Conservation (phyloP, 163 green algal species). For the Botryococcus braunii region DNA sequence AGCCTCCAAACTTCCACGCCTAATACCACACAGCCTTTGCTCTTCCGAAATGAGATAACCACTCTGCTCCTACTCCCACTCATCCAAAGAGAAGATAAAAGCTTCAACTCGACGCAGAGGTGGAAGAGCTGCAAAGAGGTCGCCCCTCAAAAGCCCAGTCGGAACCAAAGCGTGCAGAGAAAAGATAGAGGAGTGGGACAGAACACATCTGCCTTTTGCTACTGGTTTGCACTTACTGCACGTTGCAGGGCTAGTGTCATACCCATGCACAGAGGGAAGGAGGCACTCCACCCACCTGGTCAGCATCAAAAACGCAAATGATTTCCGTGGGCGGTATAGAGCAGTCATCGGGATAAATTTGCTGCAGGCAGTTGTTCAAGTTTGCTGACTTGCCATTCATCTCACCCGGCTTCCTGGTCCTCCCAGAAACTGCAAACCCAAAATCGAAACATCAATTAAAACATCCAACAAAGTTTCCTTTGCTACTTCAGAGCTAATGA, state of each 20-base stretch:
- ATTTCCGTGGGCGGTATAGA: slow-evolving; percentile 47
- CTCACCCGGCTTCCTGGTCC: slow-evolving; percentile 37
- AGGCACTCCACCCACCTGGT: slow-evolving; percentile 29
- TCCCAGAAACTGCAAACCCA: slow-evolving; percentile 33
- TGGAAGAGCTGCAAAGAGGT: neutral
- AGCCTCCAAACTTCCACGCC: neutral
- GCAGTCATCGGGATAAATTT: slow-evolving; percentile 22
- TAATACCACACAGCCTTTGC: neutral
- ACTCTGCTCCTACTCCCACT: neutral
- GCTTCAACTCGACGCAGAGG: neutral
- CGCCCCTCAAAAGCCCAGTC: too few relatives aligned
- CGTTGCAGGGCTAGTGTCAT: slow-evolving; percentile 36
- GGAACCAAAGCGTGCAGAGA: too few relatives aligned
- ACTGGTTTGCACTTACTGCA: slow-evolving; percentile 37
- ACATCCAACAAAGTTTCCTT: neutral
- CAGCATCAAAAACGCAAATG: slow-evolving; percentile 56
- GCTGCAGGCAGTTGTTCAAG: slow-evolving; percentile 43
- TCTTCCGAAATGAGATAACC: neutral
- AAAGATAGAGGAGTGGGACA: neutral
- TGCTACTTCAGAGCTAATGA: neutral
- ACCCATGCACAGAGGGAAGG: slow-evolving; percentile 50
- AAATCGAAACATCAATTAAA: slow-evolving; percentile 1
- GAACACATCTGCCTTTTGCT: neutral
- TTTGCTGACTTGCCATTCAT: slow-evolving; percentile 60
- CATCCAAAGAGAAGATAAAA: neutral